Evolutionary conservation across 202 grass and related monocot genomes (phyloP).

Genomic region (Musa balbisiana): DNA sequence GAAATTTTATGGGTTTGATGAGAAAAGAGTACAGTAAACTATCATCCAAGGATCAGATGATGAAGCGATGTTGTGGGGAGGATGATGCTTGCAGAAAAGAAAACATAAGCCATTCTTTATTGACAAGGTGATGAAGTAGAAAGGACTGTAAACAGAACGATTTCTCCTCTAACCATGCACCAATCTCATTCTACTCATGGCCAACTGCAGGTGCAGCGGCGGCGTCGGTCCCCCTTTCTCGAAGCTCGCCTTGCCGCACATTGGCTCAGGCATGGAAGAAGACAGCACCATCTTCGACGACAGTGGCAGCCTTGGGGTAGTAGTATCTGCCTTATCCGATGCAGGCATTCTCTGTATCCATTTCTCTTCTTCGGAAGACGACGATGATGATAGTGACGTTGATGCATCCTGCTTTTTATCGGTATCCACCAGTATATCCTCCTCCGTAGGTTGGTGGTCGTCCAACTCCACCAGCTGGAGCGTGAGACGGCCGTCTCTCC

Average conservation of each 20-base stretch:
- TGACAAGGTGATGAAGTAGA: background rate
- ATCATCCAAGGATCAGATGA: too few relatives aligned
- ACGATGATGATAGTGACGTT: too few relatives aligned
- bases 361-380: too few relatives aligned
- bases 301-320: too few relatives aligned
- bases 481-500: background rate
- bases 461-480: conserved; percentile 1
- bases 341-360: too few relatives aligned
- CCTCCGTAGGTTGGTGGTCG: background rate
- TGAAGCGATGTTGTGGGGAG: too few relatives aligned
- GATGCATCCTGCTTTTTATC: too few relatives aligned
- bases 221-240: too few relatives aligned
- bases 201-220: background rate
- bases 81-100: background rate
- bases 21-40: too few relatives aligned
- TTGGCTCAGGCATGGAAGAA: background rate
- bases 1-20: too few relatives aligned
- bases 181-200: background rate
- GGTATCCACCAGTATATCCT: background rate
- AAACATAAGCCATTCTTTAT: background rate
- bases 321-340: too few relatives aligned
- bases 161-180: background rate
- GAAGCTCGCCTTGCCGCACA: background rate
- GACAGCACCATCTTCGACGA: background rate
- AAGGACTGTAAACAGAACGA: background rate